phyloP scores from a whole-genome alignment of 2,329 filamentous ascomycete genomes.

The Apiospora koreana region DNA sequence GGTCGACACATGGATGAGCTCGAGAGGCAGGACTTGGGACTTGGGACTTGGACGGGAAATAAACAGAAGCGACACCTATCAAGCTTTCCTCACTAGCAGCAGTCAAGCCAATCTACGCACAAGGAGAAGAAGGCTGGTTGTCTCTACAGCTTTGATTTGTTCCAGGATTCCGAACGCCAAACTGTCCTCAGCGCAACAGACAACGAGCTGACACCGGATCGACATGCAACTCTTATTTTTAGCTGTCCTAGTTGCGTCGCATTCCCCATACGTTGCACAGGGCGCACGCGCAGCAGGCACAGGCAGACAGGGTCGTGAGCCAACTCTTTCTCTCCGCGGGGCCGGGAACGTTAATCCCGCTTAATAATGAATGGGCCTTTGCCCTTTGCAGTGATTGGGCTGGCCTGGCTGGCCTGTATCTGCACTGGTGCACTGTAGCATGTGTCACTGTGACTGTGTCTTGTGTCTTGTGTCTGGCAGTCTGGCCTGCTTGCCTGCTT shows the following conservation, averaged over 20 bases:
- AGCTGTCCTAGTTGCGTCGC: slow-evolving; percentile 7
- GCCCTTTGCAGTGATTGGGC: slow-evolving; percentile 10
- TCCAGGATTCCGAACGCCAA: slow-evolving; percentile 11
- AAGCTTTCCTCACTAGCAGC: background rate
- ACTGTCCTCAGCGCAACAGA: slow-evolving; percentile 14
- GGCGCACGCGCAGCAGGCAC: background rate
- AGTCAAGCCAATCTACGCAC: background rate
- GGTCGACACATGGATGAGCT: slow-evolving; percentile 20
- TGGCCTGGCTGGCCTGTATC: no score
- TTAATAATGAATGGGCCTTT: background rate
- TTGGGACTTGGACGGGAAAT: background rate
- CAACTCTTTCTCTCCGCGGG: background rate
- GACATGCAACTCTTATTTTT: slow-evolving; percentile 7
- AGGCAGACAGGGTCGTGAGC: slow-evolving; percentile 2
- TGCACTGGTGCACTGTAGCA: no score
- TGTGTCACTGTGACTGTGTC: no score
- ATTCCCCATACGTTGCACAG: background rate
- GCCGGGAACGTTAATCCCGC: slow-evolving; percentile 4
- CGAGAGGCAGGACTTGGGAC: background rate
- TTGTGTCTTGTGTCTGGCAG: no score
- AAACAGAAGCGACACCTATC: background rate
- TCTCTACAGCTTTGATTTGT: background rate
- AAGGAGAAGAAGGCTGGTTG: background rate
- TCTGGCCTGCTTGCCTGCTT: no score
- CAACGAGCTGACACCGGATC: background rate